phyloP scores from a whole-genome alignment of 2,329 filamentous ascomycete genomes.

The Bisporella sp. region DNA sequence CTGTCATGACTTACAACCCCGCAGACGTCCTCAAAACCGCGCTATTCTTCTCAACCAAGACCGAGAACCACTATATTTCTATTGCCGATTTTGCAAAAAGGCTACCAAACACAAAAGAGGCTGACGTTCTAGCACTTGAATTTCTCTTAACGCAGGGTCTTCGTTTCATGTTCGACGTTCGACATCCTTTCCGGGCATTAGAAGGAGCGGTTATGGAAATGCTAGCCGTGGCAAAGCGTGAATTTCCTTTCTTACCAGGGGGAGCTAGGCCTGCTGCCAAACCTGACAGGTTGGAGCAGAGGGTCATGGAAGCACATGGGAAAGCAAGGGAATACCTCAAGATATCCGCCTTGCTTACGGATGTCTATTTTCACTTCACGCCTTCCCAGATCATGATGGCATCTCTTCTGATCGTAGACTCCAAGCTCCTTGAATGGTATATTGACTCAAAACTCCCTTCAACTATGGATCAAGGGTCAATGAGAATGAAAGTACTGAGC shows the following conservation, averaged over 20 bases:
- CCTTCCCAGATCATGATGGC: slow-evolving; percentile 91
- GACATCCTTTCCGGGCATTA: slow-evolving; percentile 81
- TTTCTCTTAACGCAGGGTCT: slow-evolving; percentile 89
- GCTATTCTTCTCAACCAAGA: slow-evolving; percentile 89
- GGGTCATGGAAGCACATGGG: slow-evolving; percentile 58
- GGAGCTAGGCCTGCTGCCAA: background rate
- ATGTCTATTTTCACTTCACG: slow-evolving; percentile 95
- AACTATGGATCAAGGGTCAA: slow-evolving; percentile 15
- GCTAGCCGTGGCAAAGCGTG: slow-evolving; percentile 52
- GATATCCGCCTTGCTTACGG: slow-evolving; percentile 76
- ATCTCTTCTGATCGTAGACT: slow-evolving; percentile 69
- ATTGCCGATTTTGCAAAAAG: slow-evolving; percentile 60
- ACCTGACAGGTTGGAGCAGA: slow-evolving; percentile 27
- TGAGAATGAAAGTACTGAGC: slow-evolving; percentile 41
- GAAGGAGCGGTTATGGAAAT: slow-evolving; percentile 85
- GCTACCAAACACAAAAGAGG: slow-evolving; percentile 63
- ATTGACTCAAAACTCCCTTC: slow-evolving; percentile 24
- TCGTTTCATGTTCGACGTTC: slow-evolving; percentile 87
- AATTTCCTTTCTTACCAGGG: slow-evolving; percentile 15
- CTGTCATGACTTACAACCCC: slow-evolving; percentile 91
- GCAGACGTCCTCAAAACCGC: slow-evolving; percentile 83
- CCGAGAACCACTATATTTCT: slow-evolving; percentile 66
- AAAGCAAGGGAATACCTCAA: slow-evolving; percentile 68
- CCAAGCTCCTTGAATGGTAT: slow-evolving; percentile 39
- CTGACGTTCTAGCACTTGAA: slow-evolving; percentile 84